Base-by-base conservation (phyloP, 2,329 filamentous ascomycete genomes). In the Karstenula rhodostoma region DNA sequence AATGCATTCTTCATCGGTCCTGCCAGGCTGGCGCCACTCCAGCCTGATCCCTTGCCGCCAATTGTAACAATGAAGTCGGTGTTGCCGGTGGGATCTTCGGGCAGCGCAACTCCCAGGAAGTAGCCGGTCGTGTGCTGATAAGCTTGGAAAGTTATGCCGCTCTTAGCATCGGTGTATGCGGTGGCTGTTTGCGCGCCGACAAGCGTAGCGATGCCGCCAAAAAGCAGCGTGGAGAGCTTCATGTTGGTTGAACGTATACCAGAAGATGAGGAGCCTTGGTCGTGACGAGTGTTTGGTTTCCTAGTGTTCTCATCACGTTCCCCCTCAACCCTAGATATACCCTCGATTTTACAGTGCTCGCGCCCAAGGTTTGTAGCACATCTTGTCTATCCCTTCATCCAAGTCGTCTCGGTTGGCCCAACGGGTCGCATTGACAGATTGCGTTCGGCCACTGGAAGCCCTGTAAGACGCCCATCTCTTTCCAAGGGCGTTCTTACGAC, bases 11-110 rank as follows among this genome's bases (percentile, higher is more conserved):
- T 65, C 84, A 86, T 86, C 27, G 72, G 68, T 4, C 81, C 80
- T 9, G 79, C 78, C 32, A 85, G 73, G 22, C 80, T 81, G 25
- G 84, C 76, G 59, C 81, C 84, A 51, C 79, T 81, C 79, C 82
- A 87, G 61, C 83, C 81, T 0, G 73, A 76, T 3, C 77, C 78
- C 57, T 81, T 77, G 25, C 81, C 81, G 7, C 84, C 80, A 48
- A 87, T 76, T 60, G 85, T 82, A 9, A 81, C 82, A 61, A 87
- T 84, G 62, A 86, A 81, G 69, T 86, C 84, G 7, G 79, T 78
- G 2, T 72, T 79, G 17, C 79, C 68, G 6, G 74, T 79, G 50
- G 79, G 74, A 27, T 68, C 66, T 15, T 53, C 53, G 1, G 84
- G 84, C 1, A 85, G 70, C 0, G 81, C 82, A 29, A 87, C 75